Percentiles rank a stretch among this genome's conserved stretches.
Evolutionary conservation across 495 filamentous ascomycete genomes (phyloP).

Genomic region (Thozetella sp.): DNA sequence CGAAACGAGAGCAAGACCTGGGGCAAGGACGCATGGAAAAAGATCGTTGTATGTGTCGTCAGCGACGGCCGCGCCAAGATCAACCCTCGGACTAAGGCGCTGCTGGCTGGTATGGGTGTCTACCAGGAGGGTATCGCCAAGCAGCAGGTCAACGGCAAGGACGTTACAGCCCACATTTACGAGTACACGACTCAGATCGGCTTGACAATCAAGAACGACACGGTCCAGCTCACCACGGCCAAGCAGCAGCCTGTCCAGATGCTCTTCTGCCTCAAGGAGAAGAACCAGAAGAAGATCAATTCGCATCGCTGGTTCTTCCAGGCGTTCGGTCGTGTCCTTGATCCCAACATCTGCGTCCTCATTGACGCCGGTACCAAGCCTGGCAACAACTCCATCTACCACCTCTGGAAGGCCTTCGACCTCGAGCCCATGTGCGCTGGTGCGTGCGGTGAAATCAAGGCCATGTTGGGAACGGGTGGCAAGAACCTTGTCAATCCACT

Average conservation of each 20-base stretch:
- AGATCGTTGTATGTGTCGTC: constrained; percentile 98
- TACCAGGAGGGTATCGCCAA: constrained; percentile 99
- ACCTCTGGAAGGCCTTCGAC: constrained; percentile 98
- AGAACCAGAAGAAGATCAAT: constrained; percentile 99
- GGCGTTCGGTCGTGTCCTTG: constrained; percentile 88
- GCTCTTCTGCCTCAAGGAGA: constrained; percentile 98
- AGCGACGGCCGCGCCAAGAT: constrained; percentile 99
- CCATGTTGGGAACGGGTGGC: constrained; percentile 87
- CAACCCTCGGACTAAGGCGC: constrained; percentile 86
- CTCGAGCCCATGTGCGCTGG: constrained; percentile 96
- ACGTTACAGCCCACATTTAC: constrained; percentile 98
- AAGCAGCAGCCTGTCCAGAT: constrained; percentile 87
- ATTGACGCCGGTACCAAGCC: constrained; percentile 96
- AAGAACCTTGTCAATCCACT: constrained; percentile 92
- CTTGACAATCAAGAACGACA: constrained; percentile 83
- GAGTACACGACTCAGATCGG: constrained; percentile 97
- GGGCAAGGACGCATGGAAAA: constrained; percentile 99
- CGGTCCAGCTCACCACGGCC: constrained; percentile 74
- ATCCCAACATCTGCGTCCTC: constrained; percentile 96
- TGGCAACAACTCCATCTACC: constrained; percentile 90
- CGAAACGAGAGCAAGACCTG: constrained; percentile 91
- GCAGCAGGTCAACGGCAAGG: constrained; percentile 95
- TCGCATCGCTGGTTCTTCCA: constrained; percentile 99
- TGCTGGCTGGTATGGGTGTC: constrained; percentile 90
- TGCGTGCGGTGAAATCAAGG: constrained; percentile 98